These are phyloP conservation scores for Hordeum pubiflorum DNA, from an alignment of 202 grass and related monocot species.

Conservation along the genomic window DNA sequence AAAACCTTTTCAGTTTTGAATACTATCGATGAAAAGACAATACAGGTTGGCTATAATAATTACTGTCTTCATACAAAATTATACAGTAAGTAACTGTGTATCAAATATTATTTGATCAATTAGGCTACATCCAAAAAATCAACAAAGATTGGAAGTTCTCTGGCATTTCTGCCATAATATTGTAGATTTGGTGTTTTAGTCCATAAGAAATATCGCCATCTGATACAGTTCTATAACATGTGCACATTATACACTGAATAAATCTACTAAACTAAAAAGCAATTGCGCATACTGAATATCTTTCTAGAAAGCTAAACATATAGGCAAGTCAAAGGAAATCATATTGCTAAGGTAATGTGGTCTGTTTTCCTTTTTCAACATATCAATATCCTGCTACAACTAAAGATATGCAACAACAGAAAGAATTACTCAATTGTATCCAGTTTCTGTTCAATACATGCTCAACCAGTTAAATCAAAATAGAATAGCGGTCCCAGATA, in stretches of 20 bases:
- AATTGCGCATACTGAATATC: background rate
- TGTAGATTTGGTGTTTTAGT: background rate
- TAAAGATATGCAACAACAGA: background rate
- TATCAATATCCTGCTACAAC: background rate
- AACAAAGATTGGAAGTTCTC: slow-evolving; percentile 11
- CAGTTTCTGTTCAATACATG: background rate
- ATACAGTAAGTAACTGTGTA: background rate
- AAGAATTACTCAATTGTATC: background rate
- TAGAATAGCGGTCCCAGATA: background rate
- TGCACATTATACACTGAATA: background rate
- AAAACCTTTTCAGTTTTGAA: background rate
- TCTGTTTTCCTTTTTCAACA: background rate
- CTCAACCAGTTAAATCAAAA: background rate
- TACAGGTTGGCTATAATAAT: background rate
- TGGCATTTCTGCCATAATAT: background rate
- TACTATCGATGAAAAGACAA: background rate
- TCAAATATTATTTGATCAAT: slow-evolving; percentile 2
- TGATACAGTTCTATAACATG: background rate
- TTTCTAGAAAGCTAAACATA: background rate
- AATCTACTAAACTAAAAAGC: background rate
- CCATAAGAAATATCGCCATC: background rate
- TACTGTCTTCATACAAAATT: background rate
- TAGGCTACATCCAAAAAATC: background rate
- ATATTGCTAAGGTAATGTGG: background rate
- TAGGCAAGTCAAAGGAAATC: background rate